Evolutionary conservation across 495 filamentous ascomycete species (phyloP).

Genomic region (Penicillium subrubescens): DNA sequence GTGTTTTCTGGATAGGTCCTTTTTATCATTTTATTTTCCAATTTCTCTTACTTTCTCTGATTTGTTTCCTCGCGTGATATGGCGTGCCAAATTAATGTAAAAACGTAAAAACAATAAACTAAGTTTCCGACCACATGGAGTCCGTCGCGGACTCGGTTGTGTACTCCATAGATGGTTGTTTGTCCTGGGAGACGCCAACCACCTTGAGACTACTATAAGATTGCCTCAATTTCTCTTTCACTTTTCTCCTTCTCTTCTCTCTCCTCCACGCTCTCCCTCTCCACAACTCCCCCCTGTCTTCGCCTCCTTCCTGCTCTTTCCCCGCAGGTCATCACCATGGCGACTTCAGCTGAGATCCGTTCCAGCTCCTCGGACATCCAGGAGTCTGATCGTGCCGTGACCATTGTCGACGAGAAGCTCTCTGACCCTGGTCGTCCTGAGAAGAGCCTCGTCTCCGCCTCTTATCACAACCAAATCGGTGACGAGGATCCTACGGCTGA

Average conservation of each 20-base stretch:
- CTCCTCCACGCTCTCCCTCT: neutral
- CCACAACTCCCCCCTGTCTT: neutral
- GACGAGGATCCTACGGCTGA: slow-evolving; percentile 25
- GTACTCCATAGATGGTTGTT: neutral
- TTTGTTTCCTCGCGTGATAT: slow-evolving; percentile 3
- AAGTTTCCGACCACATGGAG: neutral
- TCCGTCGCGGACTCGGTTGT: neutral
- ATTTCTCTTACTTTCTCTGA: slow-evolving; percentile 8
- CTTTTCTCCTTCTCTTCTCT: neutral
- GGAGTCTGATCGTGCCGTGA: neutral
- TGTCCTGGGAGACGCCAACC: neutral
- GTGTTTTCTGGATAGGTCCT: neutral
- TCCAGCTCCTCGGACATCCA: slow-evolving; percentile 20
- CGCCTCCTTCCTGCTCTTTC: neutral
- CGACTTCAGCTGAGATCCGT: slow-evolving; percentile 1
- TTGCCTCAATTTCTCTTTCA: neutral
- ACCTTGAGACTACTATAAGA: neutral
- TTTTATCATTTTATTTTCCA: neutral
- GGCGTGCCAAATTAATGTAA: neutral
- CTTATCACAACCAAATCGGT: slow-evolving; percentile 14
- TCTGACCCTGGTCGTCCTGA: slow-evolving; percentile 9
- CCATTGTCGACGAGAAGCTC: slow-evolving; percentile 4
- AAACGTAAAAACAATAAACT: slow-evolving; percentile 3
- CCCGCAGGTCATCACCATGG: slow-evolving; percentile 10
- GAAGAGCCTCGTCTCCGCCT: slow-evolving; percentile 21